A percentile compares a stretch with the other conserved stretches of the same genome.
Evolutionary conservation across 768 basidiomycete genomes (phyloP).

Genomic region (Guyanaporus albipodus): DNA sequence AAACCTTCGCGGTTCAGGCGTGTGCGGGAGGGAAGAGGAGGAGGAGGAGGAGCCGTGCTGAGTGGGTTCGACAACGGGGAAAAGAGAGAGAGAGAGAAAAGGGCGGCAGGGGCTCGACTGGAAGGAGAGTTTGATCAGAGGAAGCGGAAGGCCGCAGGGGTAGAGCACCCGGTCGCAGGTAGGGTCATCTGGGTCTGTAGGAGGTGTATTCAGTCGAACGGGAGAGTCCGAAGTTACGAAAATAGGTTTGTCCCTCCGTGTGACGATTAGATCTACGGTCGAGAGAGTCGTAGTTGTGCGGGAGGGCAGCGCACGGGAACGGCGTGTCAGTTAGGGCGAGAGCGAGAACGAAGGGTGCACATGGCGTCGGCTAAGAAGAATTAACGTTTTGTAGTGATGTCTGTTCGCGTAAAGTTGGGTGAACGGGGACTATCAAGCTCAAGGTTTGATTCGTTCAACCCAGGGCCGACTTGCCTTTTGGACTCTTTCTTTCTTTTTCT

Average conservation of each 20-base stretch:
- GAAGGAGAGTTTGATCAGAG: conserved; percentile 15
- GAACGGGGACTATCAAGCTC: conserved; percentile 2
- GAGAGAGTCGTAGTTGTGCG: conserved; percentile 5
- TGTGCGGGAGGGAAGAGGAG: background rate
- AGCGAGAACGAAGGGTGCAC: background rate
- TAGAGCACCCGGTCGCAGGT: conserved; percentile 10
- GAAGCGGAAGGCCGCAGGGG: conserved; percentile 29
- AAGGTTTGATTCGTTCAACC: conserved; percentile 22
- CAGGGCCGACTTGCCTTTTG: conserved; percentile 19
- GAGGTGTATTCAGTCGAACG: conserved; percentile 6
- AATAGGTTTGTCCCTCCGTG: conserved; percentile 23
- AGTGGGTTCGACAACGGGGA: conserved; percentile 4
- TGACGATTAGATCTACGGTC: conserved; percentile 25
- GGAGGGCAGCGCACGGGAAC: too few species aligned
- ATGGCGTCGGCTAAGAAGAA: background rate
- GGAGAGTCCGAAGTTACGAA: conserved; percentile 21
- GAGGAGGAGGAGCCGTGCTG: conserved; percentile 8
- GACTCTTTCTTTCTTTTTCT: conserved; percentile 13
- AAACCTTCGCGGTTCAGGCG: conserved; percentile 30
- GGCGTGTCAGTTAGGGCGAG: too few species aligned
- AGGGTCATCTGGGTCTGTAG: too few species aligned
- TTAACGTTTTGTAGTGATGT: too few species aligned
- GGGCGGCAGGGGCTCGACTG: conserved; percentile 19
- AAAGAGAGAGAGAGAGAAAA: conserved; percentile 9
- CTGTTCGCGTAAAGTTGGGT: too few species aligned